Evolutionary conservation across 352 stramenopile species (phyloP).

Genomic region (Phytophthora chlamydospora): DNA sequence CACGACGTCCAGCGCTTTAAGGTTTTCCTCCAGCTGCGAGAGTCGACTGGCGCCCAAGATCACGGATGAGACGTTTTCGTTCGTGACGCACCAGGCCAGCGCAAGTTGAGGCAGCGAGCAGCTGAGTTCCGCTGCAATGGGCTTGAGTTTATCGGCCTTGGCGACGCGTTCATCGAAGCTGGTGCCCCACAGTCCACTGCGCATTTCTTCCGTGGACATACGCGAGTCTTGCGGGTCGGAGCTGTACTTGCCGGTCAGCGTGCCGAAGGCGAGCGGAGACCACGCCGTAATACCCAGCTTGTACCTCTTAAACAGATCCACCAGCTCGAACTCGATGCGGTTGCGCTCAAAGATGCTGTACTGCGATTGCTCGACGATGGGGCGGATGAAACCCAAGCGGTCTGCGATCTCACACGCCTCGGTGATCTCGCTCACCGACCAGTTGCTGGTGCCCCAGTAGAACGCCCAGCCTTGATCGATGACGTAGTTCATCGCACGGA

Average conservation of each 20-base stretch:
- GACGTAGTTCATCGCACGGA: conserved; percentile 1
- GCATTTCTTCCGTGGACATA: not conserved
- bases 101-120: conserved; percentile 11
- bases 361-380: conserved; percentile 5
- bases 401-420: conserved; percentile 40
- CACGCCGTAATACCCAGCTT: conserved; percentile 3
- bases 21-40: conserved; percentile 4
- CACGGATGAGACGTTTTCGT: conserved; percentile 9
- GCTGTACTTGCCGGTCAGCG: conserved; percentile 5
- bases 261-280: conserved; percentile 1
- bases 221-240: not conserved
- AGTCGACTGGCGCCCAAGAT: conserved; percentile 8
- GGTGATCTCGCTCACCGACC: conserved; percentile 36
- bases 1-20: conserved; percentile 7
- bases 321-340: not conserved
- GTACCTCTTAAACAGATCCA: not conserved
- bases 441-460: conserved; percentile 5
- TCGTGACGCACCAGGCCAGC: conserved; percentile 3
- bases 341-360: conserved; percentile 6
- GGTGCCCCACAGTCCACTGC: not conserved
- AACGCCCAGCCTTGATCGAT: not conserved
- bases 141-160: conserved; percentile 15
- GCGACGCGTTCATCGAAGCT: conserved; percentile 2
- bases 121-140: conserved; percentile 6
- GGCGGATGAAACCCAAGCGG: conserved; percentile 18